Base-by-base conservation (phyloP, 305 asterid genomes). In the Caryopteris hybrid region DNA sequence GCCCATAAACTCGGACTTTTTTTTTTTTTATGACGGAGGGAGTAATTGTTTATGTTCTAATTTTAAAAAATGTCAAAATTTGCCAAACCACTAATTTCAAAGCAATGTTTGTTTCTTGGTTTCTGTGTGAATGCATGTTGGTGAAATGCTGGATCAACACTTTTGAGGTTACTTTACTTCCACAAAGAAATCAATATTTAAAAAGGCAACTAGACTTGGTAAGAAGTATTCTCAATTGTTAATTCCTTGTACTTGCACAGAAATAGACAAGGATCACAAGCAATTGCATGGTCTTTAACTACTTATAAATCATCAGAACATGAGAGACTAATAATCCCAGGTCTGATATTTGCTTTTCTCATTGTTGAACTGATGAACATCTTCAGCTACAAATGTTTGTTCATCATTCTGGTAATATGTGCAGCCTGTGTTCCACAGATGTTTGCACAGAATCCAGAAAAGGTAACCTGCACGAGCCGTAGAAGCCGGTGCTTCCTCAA, bases 401-500 rank as follows among this genome's bases (percentile, higher is more conserved):
- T 69, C 42, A 61, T 68, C 55, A 45, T 74, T 42, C 1, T 53
- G 20, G 27, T 62, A 33, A 50, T 61, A 22, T 53, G 41, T 47
- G 64, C 57, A 61, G 13, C 47, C 29, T 20, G 10, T 36, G 27
- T 73, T 5, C 21, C 55, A 5, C 61, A 16, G 5, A 23, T 61
- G 48, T 11, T 10, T 12, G 74, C 67, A n/a, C 55, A 33, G 66
- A 13, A 38, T 2, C 22, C 5, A 17, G 75, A 76, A 16, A n/a
- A 1, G 0, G 48, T 71, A 22, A 58, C 72, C 27, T 83, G 88
- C 74, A 42, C 62, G n/a, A 73, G 0, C 20, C 34, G 16, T 16
- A 50, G 16, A 12, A 73, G 76, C 68, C 67, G 36, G 36, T 83
- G 88, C 78, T 79, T 74, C 58, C 78, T 72, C 60, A 54, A 47